Evolutionary conservation across 176 grass and related monocot species (phyloP).

Genomic region (Urochloa ruziziensis): DNA sequence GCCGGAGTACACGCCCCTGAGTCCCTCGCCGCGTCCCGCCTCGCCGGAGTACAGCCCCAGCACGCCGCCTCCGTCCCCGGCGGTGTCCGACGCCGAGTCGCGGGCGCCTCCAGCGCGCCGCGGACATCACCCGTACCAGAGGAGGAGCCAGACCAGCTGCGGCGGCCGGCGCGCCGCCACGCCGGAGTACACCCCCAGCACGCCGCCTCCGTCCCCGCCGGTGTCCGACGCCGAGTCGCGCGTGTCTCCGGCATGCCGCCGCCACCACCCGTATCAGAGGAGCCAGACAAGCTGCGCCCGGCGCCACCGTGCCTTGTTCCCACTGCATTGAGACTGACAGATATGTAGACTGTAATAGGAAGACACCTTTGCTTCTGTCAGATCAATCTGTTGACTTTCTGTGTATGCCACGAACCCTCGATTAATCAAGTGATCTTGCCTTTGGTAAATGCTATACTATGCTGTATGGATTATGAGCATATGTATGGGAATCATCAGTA

Average conservation of each 20-base stretch:
- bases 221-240: background rate
- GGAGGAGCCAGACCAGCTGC: background rate
- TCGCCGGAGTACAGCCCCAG: background rate
- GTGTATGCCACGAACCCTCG: background rate
- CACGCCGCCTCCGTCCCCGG: background rate
- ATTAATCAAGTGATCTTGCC: background rate
- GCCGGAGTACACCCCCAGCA: constrained; percentile 2
- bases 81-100: background rate
- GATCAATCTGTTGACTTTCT: background rate
- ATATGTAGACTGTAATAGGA: background rate
- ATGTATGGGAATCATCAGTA: background rate
- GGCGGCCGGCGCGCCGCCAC: background rate
- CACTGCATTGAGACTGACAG: background rate
- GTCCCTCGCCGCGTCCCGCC: background rate
- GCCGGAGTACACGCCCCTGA: background rate
- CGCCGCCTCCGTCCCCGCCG: background rate
- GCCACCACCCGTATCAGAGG: background rate
- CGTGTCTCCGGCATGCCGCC: background rate
- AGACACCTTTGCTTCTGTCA: background rate
- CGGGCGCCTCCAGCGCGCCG: background rate
- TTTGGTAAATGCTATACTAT: background rate
- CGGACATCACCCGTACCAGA: constrained; percentile 18
- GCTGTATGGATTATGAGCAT: background rate
- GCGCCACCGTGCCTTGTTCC: background rate
- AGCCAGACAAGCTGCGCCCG: background rate